Conservation (phyloP, 2,329 filamentous ascomycete genomes). For the Aspergillus udagawae region DNA sequence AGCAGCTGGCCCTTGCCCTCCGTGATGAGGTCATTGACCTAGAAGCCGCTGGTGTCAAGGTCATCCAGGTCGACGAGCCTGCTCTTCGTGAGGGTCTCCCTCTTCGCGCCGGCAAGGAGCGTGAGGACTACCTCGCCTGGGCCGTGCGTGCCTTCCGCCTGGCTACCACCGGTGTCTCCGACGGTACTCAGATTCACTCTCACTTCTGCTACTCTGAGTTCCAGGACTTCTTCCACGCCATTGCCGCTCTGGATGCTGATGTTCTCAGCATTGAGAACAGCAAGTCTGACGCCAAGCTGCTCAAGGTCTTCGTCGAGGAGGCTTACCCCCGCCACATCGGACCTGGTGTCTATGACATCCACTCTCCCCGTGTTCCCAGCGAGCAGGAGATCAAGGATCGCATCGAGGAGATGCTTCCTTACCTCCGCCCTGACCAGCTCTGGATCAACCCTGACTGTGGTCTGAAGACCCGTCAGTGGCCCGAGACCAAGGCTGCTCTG, state of each 20-base stretch:
- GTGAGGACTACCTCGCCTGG: slow-evolving; percentile 95
- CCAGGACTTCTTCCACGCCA: slow-evolving; percentile 99
- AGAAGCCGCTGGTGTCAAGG: slow-evolving; percentile 90
- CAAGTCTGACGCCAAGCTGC: slow-evolving; percentile 99
- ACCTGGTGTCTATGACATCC: slow-evolving; percentile 99
- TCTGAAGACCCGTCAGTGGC: slow-evolving; percentile 98
- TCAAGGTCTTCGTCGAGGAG: slow-evolving; percentile 97
- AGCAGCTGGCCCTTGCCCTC: slow-evolving; percentile 96
- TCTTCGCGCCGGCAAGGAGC: slow-evolving; percentile 88
- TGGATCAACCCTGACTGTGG: slow-evolving; percentile 99
- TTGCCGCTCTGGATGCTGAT: slow-evolving; percentile 94
- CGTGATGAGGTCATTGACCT: slow-evolving; percentile 98
- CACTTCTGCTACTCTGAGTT: slow-evolving; percentile 99
- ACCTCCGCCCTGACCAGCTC: slow-evolving; percentile 96
- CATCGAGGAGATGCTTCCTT: slow-evolving; percentile 95
- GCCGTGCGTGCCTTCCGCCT: slow-evolving; percentile 98
- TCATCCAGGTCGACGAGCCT: slow-evolving; percentile 99
- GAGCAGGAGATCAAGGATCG: slow-evolving; percentile 98
- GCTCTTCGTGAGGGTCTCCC: slow-evolving; percentile 99
- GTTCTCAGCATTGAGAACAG: slow-evolving; percentile 99
- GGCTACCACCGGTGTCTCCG: slow-evolving; percentile 84
- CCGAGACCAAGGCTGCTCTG: slow-evolving; percentile 95
- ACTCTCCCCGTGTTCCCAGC: slow-evolving; percentile 94
- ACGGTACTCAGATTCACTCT: slow-evolving; percentile 98
- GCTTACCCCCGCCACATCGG: slow-evolving; percentile 97